Evolutionary conservation across 495 filamentous ascomycete genomes (phyloP).

Genomic region (Aspergillus biplanus): DNA sequence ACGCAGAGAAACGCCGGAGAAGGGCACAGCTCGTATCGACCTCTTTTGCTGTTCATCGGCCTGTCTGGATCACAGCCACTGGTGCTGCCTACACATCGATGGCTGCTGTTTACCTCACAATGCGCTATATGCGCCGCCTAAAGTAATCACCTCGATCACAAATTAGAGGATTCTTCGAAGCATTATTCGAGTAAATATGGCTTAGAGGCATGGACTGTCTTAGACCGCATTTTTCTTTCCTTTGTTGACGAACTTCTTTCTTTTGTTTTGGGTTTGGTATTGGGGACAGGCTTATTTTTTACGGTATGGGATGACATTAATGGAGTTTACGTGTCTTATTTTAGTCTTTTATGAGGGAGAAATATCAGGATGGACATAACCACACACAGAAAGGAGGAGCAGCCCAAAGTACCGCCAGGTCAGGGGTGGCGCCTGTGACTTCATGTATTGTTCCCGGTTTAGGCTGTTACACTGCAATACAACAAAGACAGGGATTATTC

Average conservation of each 20-base stretch:
- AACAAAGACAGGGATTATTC: slow-evolving; percentile 4
- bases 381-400: neutral
- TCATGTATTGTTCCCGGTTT: neutral
- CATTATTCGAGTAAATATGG: neutral
- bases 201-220: slow-evolving; percentile 11
- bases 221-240: neutral
- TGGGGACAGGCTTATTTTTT: slow-evolving; percentile 1
- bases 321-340: neutral
- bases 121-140: slow-evolving; percentile 40
- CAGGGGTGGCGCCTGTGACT: slow-evolving; percentile 7
- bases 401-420: neutral
- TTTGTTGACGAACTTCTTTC: neutral
- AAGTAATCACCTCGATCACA: slow-evolving; percentile 11
- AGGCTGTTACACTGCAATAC: slow-evolving; percentile 9
- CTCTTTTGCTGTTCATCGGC: slow-evolving; percentile 44
- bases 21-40: slow-evolving; percentile 38
- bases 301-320: neutral
- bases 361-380: neutral
- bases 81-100: slow-evolving; percentile 46
- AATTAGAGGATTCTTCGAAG: neutral
- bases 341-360: neutral
- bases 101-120: slow-evolving; percentile 44
- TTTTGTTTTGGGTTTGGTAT: slow-evolving; percentile 5
- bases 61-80: slow-evolving; percentile 46
- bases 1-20: slow-evolving; percentile 35